Conservation (phyloP, 1,139 yeast species). For the Yamadazyma aaseri region DNA sequence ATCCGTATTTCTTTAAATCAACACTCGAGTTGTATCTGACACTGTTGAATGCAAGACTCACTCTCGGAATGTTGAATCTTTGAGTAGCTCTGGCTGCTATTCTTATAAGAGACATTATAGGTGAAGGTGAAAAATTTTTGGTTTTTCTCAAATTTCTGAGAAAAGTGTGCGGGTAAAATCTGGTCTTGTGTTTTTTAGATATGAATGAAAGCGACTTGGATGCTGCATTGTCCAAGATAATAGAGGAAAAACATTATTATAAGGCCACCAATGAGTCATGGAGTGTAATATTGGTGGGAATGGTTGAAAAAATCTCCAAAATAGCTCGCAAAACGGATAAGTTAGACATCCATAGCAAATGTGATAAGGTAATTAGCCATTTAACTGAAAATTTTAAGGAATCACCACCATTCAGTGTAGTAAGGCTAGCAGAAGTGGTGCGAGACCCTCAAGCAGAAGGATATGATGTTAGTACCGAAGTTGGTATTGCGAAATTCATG, state of each 20-base stretch:
- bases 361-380: constrained; percentile 12
- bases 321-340: background rate
- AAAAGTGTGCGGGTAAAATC: constrained; percentile 6
- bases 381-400: constrained; percentile 26
- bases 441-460: constrained; percentile 34
- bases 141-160: background rate
- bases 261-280: background rate
- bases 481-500: constrained; percentile 28
- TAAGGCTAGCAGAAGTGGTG: constrained; percentile 55
- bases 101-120: constrained; percentile 4
- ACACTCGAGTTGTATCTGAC: constrained; percentile 1
- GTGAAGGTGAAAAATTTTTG: constrained; percentile 8
- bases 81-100: constrained; percentile 4
- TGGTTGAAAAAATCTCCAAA: background rate
- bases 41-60: background rate
- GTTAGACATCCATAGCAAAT: constrained; percentile 1
- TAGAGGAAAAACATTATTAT: constrained; percentile 2
- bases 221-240: constrained; percentile 1
- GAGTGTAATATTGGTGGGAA: background rate
- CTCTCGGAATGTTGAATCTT: constrained; percentile 1
- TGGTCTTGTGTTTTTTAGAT: background rate
- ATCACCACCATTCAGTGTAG: constrained; percentile 59
- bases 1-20: constrained; percentile 13
- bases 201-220: background rate
- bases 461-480: constrained; percentile 28